These are phyloP conservation scores for Tulasnella sp. DNA, from an alignment of 768 basidiomycete species.

Conservation along the genomic window DNA sequence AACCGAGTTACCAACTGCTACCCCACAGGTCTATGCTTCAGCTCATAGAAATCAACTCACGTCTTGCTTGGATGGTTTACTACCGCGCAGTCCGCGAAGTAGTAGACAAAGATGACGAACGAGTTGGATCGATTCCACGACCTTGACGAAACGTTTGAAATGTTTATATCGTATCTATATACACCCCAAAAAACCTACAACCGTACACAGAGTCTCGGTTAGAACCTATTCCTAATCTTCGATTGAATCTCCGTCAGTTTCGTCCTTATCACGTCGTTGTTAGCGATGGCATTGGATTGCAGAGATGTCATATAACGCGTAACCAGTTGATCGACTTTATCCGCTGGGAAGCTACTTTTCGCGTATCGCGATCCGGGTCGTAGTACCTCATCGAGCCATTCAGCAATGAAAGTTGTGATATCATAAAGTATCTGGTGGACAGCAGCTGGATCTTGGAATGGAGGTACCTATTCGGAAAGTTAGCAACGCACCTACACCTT, in stretches of 20 bases:
- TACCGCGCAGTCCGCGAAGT: too few species aligned
- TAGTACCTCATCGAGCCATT: slow-evolving; percentile 69
- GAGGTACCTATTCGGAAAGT: slow-evolving; percentile 44
- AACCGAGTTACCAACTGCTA: too few species aligned
- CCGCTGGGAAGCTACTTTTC: slow-evolving; percentile 61
- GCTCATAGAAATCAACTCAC: too few species aligned
- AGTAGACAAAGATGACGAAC: too few species aligned
- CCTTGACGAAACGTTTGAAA: too few species aligned
- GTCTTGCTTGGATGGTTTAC: too few species aligned
- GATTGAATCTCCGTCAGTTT: slow-evolving; percentile 13
- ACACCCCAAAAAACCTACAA: too few species aligned
- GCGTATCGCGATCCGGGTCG: slow-evolving; percentile 53
- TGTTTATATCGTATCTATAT: too few species aligned
- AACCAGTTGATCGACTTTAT: slow-evolving; percentile 57
- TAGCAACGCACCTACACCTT: slow-evolving; percentile 6
- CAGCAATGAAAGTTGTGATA: slow-evolving; percentile 63
- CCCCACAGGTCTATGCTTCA: too few species aligned
- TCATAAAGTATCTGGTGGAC: slow-evolving; percentile 71
- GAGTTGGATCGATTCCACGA: too few species aligned
- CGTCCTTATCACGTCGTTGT: slow-evolving; percentile 7
- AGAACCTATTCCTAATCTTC: slow-evolving; percentile 15
- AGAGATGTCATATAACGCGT: slow-evolving; percentile 64
- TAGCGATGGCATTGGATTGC: background rate
- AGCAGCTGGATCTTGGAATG: slow-evolving; percentile 67
- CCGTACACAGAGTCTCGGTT: too few species aligned